These are phyloP conservation scores for Quercus variabilis DNA, from an alignment of 306 rosid species.

Conservation along the genomic window DNA sequence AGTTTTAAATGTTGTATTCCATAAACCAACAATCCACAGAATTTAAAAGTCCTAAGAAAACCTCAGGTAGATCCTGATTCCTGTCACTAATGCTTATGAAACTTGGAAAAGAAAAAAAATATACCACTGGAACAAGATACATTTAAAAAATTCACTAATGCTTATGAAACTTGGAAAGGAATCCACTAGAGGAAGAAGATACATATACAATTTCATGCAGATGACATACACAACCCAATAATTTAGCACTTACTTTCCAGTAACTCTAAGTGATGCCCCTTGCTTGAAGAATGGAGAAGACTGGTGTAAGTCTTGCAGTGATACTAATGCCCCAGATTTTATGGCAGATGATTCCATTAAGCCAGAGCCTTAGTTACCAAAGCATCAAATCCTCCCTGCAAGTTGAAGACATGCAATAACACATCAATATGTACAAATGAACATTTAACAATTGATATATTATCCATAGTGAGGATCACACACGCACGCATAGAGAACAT, in stretches of 20 bases:
- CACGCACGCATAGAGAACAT: not conserved
- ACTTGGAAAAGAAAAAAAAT: too few species aligned
- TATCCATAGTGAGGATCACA: not conserved
- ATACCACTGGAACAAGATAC: too few species aligned
- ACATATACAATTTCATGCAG: not conserved
- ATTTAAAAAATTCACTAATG: not conserved
- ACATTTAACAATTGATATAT: not conserved
- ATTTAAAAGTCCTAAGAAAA: not conserved
- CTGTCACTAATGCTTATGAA: too few species aligned
- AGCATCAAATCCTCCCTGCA: slow-evolving; percentile 8
- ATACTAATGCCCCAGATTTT: slow-evolving; percentile 62
- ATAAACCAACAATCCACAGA: not conserved
- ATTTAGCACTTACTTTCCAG: slow-evolving; percentile 48
- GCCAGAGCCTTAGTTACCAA: not conserved
- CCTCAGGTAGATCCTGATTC: not conserved
- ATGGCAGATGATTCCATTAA: slow-evolving; percentile 35
- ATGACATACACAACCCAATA: not conserved
- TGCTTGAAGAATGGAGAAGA: slow-evolving; percentile 70
- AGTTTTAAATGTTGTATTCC: not conserved
- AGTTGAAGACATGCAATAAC: not conserved
- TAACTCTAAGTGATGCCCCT: slow-evolving; percentile 73
- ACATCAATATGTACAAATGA: not conserved
- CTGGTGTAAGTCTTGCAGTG: slow-evolving; percentile 39
- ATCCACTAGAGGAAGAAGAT: not conserved
- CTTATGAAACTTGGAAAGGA: not conserved